These are phyloP conservation scores for Cercospora beticola DNA, from an alignment of 2,329 filamentous ascomycete species.

Conservation along the genomic window DNA sequence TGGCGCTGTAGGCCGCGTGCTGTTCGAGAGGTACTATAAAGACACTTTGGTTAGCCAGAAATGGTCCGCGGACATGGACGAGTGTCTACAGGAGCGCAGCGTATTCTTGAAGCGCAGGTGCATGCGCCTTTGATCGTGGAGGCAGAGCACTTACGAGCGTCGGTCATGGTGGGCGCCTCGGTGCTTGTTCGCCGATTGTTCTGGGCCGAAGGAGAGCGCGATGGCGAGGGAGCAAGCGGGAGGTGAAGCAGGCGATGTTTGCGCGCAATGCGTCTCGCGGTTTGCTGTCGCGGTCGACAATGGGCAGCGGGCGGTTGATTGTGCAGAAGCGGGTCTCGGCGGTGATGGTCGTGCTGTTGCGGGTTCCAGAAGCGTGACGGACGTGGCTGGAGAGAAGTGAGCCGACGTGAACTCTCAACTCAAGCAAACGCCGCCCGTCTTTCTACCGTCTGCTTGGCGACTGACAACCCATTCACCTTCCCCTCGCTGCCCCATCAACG, in stretches of 20 bases:
- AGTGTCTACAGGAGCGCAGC: neutral
- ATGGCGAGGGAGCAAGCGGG: neutral
- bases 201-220: neutral
- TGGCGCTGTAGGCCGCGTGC: conserved; percentile 47
- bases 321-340: neutral
- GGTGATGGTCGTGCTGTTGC: neutral
- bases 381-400: neutral
- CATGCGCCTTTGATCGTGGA: neutral
- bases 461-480: neutral
- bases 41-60: conserved; percentile 3
- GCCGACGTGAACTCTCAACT: neutral
- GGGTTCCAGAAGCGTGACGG: conserved; percentile 1
- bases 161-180: conserved; percentile 12
- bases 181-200: neutral
- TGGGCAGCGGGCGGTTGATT: neutral
- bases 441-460: neutral
- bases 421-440: neutral
- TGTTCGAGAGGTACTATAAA: conserved; percentile 34
- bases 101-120: neutral
- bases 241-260: neutral
- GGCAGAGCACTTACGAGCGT: conserved; percentile 11
- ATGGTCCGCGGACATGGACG: neutral
- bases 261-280: neutral
- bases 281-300: conserved; percentile 1
- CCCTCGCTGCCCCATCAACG: neutral